Evolutionary conservation across 805 yeast species (phyloP).

Genomic region (Myxozyma vanderwaltii): DNA sequence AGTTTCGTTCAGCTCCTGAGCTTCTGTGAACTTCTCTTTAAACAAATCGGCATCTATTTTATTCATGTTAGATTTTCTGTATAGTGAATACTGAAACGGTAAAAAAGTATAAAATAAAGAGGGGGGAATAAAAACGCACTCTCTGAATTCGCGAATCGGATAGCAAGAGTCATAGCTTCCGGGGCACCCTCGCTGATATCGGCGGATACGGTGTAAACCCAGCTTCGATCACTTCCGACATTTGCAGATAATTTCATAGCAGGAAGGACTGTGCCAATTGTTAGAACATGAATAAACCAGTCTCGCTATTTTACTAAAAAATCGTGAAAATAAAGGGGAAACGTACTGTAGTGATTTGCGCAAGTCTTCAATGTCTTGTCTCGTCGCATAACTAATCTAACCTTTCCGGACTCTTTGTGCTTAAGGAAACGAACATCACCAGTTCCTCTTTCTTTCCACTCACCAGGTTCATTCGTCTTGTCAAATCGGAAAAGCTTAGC

Average conservation of each 20-base stretch:
- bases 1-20: constrained; percentile 68
- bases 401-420: constrained; percentile 80
- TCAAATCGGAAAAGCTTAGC: constrained; percentile 91
- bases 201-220: constrained; percentile 95
- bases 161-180: constrained; percentile 94
- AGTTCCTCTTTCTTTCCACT: constrained; percentile 99
- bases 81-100: too few species aligned
- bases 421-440: constrained; percentile 96
- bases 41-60: constrained; percentile 76
- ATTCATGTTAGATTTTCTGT: constrained; percentile 50
- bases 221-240: constrained; percentile 95
- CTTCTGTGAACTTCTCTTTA: constrained; percentile 87
- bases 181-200: constrained; percentile 95
- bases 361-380: constrained; percentile 97
- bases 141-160: constrained; percentile 68
- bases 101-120: background rate
- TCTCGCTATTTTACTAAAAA: background rate
- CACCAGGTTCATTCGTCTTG: constrained; percentile 61
- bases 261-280: constrained; percentile 30
- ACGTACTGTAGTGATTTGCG: constrained; percentile 84
- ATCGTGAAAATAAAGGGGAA: background rate
- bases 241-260: constrained; percentile 68
- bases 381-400: constrained; percentile 96
- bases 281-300: too few species aligned
- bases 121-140: constrained; percentile 32